Percentiles rank a stretch among this genome's conserved stretches.
These are phyloP conservation scores for Pulveroboletus sp. DNA, from an alignment of 768 basidiomycete genomes.

Conservation along the genomic window DNA sequence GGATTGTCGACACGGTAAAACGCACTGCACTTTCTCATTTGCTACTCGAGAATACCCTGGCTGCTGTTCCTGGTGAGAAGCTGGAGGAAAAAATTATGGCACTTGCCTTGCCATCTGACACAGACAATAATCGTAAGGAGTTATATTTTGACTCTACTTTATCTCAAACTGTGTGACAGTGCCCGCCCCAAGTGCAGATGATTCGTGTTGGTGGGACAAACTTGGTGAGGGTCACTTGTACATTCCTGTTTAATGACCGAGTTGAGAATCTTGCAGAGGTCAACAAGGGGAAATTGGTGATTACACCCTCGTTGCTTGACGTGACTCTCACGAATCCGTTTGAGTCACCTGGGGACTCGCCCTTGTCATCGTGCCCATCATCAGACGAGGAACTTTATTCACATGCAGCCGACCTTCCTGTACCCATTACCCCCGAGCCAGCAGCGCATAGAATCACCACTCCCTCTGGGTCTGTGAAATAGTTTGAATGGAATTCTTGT, in stretches of 20 bases:
- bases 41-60: conserved; percentile 60
- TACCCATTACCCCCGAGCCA: conserved; percentile 52
- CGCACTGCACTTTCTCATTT: conserved; percentile 64
- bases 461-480: conserved; percentile 8
- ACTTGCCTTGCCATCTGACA: conserved; percentile 46
- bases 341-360: conserved; percentile 61
- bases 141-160: background rate
- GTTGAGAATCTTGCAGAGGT: conserved; percentile 12
- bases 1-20: conserved; percentile 75
- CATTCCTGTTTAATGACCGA: background rate
- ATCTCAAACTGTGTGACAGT: conserved; percentile 41
- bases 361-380: conserved; percentile 70
- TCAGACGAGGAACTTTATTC: conserved; percentile 83
- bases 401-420: conserved; percentile 65
- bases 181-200: conserved; percentile 81
- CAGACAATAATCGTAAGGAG: conserved; percentile 31
- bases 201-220: conserved; percentile 73
- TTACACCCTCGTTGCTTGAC: conserved; percentile 42
- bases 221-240: conserved; percentile 44
- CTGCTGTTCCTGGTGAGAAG: conserved; percentile 61
- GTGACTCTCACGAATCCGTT: conserved; percentile 60
- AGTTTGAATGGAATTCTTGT: conserved; percentile 1
- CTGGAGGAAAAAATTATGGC: conserved; percentile 67
- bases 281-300: conserved; percentile 15
- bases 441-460: conserved; percentile 3